Evolutionary conservation across 495 filamentous ascomycete species (phyloP).

Genomic region (Penicillium manginii): DNA sequence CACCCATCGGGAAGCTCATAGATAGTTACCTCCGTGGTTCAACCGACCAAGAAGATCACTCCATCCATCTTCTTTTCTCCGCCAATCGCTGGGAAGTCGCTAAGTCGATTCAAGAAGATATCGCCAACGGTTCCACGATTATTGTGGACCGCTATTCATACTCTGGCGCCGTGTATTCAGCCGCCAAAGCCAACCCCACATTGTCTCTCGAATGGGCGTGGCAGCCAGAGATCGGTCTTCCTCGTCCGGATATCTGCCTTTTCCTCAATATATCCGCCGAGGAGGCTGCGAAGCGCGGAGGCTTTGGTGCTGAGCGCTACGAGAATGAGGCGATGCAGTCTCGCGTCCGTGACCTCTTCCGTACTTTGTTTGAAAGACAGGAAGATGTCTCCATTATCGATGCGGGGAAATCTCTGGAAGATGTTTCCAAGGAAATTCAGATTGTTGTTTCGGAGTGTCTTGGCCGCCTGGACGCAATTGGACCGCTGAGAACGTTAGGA

Average conservation of each 20-base stretch:
- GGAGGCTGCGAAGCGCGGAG: slow-evolving; percentile 74
- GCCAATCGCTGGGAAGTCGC: slow-evolving; percentile 93
- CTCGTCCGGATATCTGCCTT: slow-evolving; percentile 82
- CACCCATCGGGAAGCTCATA: slow-evolving; percentile 89
- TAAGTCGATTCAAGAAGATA: slow-evolving; percentile 63
- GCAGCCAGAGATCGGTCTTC: slow-evolving; percentile 83
- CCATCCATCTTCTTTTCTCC: slow-evolving; percentile 92
- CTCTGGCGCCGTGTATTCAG: slow-evolving; percentile 90
- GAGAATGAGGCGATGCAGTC: slow-evolving; percentile 84
- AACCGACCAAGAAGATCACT: slow-evolving; percentile 82
- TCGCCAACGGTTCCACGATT: slow-evolving; percentile 69
- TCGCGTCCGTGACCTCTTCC: slow-evolving; percentile 76
- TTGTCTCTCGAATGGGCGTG: slow-evolving; percentile 77
- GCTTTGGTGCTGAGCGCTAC: slow-evolving; percentile 87
- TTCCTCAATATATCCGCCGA: slow-evolving; percentile 81
- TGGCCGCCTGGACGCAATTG: slow-evolving; percentile 37
- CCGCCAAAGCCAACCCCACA: slow-evolving; percentile 77
- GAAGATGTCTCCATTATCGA: slow-evolving; percentile 50
- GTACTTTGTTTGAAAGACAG: slow-evolving; percentile 44
- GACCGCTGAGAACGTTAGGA: slow-evolving; percentile 45
- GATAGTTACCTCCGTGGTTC: slow-evolving; percentile 79
- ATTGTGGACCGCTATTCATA: slow-evolving; percentile 94
- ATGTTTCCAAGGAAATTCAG: slow-evolving; percentile 62
- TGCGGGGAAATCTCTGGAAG: slow-evolving; percentile 55
- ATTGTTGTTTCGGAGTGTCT: slow-evolving; percentile 56